phyloP scores from a whole-genome alignment of 2,329 filamentous ascomycete species.

The Cordyceps fumosorosea region DNA sequence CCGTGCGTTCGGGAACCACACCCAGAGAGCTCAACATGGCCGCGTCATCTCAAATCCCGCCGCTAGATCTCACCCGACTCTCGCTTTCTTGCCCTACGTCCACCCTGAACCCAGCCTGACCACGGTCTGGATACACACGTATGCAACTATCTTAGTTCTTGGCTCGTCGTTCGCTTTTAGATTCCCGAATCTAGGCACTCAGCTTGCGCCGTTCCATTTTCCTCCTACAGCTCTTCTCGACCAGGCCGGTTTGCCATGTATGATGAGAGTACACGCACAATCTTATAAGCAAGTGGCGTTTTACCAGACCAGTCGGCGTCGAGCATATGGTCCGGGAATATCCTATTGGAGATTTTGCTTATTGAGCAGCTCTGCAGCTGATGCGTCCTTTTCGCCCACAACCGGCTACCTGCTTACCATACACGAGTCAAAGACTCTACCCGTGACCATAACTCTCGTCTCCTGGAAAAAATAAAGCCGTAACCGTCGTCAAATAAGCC shows the following conservation, averaged over 20 bases:
- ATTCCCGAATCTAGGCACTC: not conserved
- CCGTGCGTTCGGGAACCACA: not conserved
- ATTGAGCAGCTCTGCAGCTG: not conserved
- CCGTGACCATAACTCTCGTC: not conserved
- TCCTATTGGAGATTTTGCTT: not conserved
- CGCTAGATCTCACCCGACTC: not conserved
- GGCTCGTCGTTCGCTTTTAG: not conserved
- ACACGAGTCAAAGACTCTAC: not conserved
- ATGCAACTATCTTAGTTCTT: not conserved
- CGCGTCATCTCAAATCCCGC: slow-evolving; percentile 10
- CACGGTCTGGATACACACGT: not conserved
- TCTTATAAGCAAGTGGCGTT: not conserved
- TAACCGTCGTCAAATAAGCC: not conserved
- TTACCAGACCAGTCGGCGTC: not conserved
- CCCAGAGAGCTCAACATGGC: not conserved
- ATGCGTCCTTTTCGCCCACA: not conserved
- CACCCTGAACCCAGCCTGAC: not conserved
- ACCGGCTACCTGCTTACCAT: not conserved
- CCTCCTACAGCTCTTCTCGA: not conserved
- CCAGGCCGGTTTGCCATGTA: not conserved
- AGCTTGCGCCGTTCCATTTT: not conserved
- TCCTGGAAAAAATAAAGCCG: not conserved
- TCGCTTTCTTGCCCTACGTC: not conserved
- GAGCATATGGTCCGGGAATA: not conserved
- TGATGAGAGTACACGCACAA: not conserved